Conservation (phyloP, 73 alveolate genomes). For the Blepharisma stoltei region DNA sequence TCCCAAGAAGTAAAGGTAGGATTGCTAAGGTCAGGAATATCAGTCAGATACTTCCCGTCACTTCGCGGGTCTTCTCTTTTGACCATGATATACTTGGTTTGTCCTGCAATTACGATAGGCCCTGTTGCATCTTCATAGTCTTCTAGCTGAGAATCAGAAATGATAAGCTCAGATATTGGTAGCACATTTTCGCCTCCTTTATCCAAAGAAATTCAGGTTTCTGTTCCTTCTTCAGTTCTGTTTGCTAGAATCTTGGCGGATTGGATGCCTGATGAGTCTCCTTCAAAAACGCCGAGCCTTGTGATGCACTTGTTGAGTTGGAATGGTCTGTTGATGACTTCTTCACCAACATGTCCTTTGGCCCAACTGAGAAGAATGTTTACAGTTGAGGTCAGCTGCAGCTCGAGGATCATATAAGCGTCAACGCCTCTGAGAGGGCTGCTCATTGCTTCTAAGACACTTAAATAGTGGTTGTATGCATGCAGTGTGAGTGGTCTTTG, state of each 20-base stretch:
- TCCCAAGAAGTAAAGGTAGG: background rate
- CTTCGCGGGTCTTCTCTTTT: background rate
- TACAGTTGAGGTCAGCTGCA: slow-evolving; percentile 17
- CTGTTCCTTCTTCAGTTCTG: no score
- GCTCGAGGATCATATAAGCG: slow-evolving; percentile 15
- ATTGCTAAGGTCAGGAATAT: background rate
- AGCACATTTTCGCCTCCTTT: slow-evolving; percentile 16
- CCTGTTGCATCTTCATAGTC: background rate
- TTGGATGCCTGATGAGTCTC: background rate
- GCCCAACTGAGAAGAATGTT: slow-evolving; percentile 25
- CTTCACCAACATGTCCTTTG: slow-evolving; percentile 16
- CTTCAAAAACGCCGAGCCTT: background rate
- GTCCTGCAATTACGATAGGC: background rate
- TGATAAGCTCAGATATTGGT: slow-evolving; percentile 1
- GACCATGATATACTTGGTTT: background rate
- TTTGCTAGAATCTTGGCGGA: no score
- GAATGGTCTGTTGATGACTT: slow-evolving; percentile 9
- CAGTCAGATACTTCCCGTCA: background rate
- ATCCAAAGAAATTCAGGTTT: no score
- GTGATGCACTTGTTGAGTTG: background rate
- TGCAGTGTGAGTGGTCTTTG: background rate
- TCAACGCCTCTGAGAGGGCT: slow-evolving; percentile 11
- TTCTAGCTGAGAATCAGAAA: background rate
- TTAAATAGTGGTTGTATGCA: background rate
- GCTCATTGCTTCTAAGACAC: slow-evolving; percentile 15